Conservation (phyloP, 2,329 filamentous ascomycete genomes). For the Aspergillus unguis region DNA sequence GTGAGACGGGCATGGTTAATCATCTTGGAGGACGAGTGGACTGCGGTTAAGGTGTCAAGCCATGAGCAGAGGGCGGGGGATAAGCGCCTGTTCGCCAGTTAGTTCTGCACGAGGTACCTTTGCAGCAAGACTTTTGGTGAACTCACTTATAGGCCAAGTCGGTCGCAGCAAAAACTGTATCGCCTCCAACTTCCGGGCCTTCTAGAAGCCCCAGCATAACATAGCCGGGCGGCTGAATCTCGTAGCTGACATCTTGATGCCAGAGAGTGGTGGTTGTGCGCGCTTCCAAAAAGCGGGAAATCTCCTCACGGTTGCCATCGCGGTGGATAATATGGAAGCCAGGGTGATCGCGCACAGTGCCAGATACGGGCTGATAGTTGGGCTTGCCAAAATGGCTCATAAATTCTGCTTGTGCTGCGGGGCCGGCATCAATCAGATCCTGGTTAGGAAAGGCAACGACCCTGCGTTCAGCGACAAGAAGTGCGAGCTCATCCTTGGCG, state of each 20-base stretch:
- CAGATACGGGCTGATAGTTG: constrained; percentile 46
- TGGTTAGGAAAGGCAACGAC: constrained; percentile 53
- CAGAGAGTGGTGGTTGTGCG: constrained; percentile 48
- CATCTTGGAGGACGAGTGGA: constrained; percentile 46
- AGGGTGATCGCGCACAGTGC: constrained; percentile 40
- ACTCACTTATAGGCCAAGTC: constrained; percentile 45
- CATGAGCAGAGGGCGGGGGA: constrained; percentile 49
- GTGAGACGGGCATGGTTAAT: constrained; percentile 41
- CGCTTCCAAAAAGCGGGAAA: constrained; percentile 42
- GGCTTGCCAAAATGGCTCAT: constrained; percentile 47
- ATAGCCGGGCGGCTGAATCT: constrained; percentile 48
- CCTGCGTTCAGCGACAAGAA: constrained; percentile 67
- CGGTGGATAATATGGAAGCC: constrained; percentile 48
- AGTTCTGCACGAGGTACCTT: constrained; percentile 3
- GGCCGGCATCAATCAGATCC: constrained; percentile 47
- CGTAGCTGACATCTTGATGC: constrained; percentile 50
- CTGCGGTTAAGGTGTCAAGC: constrained; percentile 33
- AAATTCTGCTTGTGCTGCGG: constrained; percentile 42
- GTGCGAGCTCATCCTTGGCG: constrained; percentile 53
- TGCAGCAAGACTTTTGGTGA: neutral
- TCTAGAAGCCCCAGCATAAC: constrained; percentile 49
- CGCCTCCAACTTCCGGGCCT: constrained; percentile 50
- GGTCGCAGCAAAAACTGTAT: constrained; percentile 47
- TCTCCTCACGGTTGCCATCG: constrained; percentile 44
- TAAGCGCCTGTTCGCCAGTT: constrained; percentile 34